A percentile compares a stretch with the other conserved stretches of the same genome.
phyloP scores from a whole-genome alignment of 345 rosid species.

The Acer saccharum region DNA sequence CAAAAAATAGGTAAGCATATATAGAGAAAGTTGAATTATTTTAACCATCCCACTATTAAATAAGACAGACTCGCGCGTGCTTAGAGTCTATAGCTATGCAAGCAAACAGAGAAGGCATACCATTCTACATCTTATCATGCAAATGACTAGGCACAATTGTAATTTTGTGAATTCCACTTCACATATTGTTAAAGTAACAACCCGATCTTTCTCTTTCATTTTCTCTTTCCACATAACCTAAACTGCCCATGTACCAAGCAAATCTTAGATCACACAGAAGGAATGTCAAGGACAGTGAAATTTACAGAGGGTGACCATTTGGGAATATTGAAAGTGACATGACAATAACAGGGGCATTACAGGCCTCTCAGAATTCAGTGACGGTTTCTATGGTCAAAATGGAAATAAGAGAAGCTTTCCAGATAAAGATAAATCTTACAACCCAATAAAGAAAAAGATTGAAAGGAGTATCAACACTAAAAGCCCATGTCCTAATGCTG shows the following conservation, averaged over 20 bases:
- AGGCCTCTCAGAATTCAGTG: neutral
- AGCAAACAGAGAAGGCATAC: constrained; percentile 3
- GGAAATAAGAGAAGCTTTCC: neutral
- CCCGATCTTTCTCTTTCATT: neutral
- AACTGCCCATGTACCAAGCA: neutral
- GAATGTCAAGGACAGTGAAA: too few relatives aligned
- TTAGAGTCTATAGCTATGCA: neutral
- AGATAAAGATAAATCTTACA: too few relatives aligned
- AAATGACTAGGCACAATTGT: neutral
- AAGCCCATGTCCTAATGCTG: neutral
- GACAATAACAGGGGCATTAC: neutral
- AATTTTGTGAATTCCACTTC: neutral
- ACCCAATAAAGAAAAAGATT: neutral
- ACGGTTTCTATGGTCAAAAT: neutral
- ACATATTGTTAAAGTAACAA: neutral
- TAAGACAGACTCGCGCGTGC: neutral
- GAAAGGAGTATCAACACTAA: neutral
- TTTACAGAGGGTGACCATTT: too few relatives aligned
- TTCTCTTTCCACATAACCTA: neutral
- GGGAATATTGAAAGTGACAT: too few relatives aligned
- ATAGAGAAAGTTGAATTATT: constrained; percentile 1
- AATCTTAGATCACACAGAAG: too few relatives aligned
- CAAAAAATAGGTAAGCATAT: neutral
- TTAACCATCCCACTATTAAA: constrained; percentile 16
- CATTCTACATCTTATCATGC: neutral